Evolutionary conservation across 1,284 basidiomycete species (phyloP).

Genomic region (Takashimella tepidaria): DNA sequence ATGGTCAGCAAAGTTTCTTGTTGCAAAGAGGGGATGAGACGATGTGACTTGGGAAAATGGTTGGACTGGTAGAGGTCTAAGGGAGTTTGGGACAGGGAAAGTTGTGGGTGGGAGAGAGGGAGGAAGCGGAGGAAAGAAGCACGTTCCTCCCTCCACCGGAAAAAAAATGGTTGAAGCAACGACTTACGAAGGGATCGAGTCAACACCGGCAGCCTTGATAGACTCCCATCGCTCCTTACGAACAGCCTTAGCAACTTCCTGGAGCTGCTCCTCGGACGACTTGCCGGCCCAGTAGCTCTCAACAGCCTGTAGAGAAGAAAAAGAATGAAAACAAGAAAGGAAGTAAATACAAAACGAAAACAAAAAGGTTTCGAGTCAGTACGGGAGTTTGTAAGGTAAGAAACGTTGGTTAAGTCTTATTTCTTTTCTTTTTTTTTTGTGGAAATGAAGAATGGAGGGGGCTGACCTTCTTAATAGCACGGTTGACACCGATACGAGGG

Average conservation of each 20-base stretch:
- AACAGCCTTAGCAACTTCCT: slow-evolving; percentile 80
- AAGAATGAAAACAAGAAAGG: background rate
- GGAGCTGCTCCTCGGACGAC: slow-evolving; percentile 80
- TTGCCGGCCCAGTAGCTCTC: slow-evolving; percentile 98
- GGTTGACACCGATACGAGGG: slow-evolving; percentile 90
- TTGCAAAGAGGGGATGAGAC: background rate
- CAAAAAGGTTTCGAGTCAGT: background rate
- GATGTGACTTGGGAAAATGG: background rate
- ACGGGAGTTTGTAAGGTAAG: background rate
- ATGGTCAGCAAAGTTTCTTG: background rate
- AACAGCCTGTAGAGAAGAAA: slow-evolving; percentile 57
- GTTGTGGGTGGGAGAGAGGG: no score
- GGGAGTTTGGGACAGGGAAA: background rate
- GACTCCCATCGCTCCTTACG: slow-evolving; percentile 86
- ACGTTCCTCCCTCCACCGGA: slow-evolving; percentile 8
- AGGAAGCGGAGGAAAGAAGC: background rate
- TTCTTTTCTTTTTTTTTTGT: background rate
- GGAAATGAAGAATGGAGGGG: background rate
- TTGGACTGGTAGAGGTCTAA: background rate
- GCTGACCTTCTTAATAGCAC: slow-evolving; percentile 85
- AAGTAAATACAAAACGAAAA: background rate
- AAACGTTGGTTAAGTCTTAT: background rate
- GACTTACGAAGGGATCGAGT: slow-evolving; percentile 82
- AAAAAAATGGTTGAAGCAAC: slow-evolving; percentile 13
- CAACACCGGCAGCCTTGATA: slow-evolving; percentile 83